Base-by-base conservation (phyloP, 352 stramenopile species). In the Pythium plurisporium region DNA sequence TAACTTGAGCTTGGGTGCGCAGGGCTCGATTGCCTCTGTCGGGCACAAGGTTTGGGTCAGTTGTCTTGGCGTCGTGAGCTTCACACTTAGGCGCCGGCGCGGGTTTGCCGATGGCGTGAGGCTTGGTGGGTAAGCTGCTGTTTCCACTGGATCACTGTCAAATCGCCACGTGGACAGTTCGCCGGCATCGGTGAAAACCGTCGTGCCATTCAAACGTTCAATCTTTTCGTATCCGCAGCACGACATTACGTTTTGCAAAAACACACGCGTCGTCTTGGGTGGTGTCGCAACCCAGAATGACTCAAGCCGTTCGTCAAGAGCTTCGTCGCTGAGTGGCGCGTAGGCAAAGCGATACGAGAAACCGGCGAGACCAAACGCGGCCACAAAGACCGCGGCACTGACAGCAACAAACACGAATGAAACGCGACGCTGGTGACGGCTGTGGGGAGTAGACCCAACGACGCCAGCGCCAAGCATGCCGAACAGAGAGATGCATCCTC, bases 361-460 rank as follows among this genome's bases (percentile, higher is more conserved):
- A 2, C 79, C 79, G 26, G 70, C 43, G 1, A 72, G 51, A 4
- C 67, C 62, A 22, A 91, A 76, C 5, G 67, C 49, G 0, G 59
- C 47, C 2, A 73, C 48, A 41, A 87, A 89, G 34, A 89, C 48
- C 9, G 55, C 63, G 2, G 71, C n/a, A 2, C 76, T 72, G 10
- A 67, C 34, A 4, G 70, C 42, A 0, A 55, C 65, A 40, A 84
- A 85, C 22, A 62, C 27, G 17, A 41, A 36, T 10, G 79, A 60
- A 25, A 84, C 37, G 14, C 44, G 59, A 0, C 38, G 58, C 0
- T 56, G 65, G 3, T 53, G 46, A 7, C 20, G 27, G 4, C 30
- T 34, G 11, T 43, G 45, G 3, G 36, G 20, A 3, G 19, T 31
- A n/a, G 60, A 59, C 57, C 69, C 74, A 10, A 66, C 69, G 6